Conservation (phyloP, 148 eudicot species). For the Fagopyrum homotropicum region DNA sequence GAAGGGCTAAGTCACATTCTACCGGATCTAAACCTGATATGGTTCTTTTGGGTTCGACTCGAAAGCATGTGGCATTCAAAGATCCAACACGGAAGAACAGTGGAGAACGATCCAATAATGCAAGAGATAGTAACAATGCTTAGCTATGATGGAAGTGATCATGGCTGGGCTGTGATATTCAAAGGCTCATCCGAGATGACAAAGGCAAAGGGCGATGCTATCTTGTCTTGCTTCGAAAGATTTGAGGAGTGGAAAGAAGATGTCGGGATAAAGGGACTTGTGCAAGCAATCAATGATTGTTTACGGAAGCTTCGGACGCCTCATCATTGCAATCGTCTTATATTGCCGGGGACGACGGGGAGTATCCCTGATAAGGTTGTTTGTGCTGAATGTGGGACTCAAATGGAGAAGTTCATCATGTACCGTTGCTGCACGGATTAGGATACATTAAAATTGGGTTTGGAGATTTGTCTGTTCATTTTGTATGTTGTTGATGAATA, state of each 20-base stretch:
- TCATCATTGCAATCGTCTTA: conserved; percentile 61
- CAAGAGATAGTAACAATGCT: conserved; percentile 33
- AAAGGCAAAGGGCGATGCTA: conserved; percentile 23
- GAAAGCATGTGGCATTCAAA: conserved; percentile 55
- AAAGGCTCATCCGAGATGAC: conserved; percentile 30
- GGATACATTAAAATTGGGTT: neutral
- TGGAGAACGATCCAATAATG: conserved; percentile 34
- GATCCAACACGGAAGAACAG: conserved; percentile 29
- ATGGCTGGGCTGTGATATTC: conserved; percentile 43
- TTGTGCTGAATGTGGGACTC: conserved; percentile 22
- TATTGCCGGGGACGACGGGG: conserved; percentile 49
- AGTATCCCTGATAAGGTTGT: conserved; percentile 25
- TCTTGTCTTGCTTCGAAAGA: conserved; percentile 14
- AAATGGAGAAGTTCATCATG: conserved; percentile 24
- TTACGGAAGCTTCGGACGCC: conserved; percentile 33
- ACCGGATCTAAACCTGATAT: conserved; percentile 26
- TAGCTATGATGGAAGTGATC: conserved; percentile 35
- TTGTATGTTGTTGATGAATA: too few relatives aligned
- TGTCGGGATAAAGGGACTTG: conserved; percentile 28
- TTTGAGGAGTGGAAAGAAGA: conserved; percentile 23
- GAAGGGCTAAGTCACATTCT: conserved; percentile 30
- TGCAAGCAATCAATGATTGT: conserved; percentile 35
- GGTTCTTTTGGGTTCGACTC: conserved; percentile 49
- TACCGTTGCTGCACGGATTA: conserved; percentile 18
- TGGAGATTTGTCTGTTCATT: too few relatives aligned